phyloP scores from a whole-genome alignment of 108 stramenopile species.

The Nitzschia sp. region DNA sequence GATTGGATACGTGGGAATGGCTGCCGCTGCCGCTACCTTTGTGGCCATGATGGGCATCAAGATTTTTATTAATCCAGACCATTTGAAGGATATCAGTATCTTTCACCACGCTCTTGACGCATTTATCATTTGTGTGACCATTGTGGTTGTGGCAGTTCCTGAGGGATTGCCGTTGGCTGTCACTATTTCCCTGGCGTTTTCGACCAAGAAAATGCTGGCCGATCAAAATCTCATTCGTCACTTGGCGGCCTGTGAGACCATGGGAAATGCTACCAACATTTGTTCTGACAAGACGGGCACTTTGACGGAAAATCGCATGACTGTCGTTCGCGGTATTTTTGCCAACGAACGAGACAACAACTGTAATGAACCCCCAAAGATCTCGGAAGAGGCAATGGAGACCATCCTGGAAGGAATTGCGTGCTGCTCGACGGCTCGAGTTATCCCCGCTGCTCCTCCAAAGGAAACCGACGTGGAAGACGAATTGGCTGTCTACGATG shows the following conservation, averaged over 20 bases:
- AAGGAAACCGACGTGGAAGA: conserved; percentile 21
- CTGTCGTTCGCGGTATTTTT: conserved; percentile 76
- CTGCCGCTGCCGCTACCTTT: conserved; percentile 73
- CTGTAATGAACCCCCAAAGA: conserved; percentile 31
- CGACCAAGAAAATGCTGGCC: conserved; percentile 87
- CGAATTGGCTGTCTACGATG: conserved; percentile 37
- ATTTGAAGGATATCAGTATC: conserved; percentile 47
- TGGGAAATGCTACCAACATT: conserved; percentile 97
- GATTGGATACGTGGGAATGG: conserved; percentile 88
- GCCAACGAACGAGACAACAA: conserved; percentile 48
- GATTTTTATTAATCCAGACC: conserved; percentile 47
- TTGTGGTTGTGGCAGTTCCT: conserved; percentile 97
- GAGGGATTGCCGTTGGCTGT: conserved; percentile 95
- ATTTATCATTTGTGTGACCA: conserved; percentile 94
- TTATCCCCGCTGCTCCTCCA: conserved; percentile 35
- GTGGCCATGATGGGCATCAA: conserved; percentile 84
- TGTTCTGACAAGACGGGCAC: conserved; percentile 95
- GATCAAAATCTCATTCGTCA: conserved; percentile 93
- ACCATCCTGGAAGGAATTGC: conserved; percentile 62
- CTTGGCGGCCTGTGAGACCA: conserved; percentile 95
- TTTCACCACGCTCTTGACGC: conserved; percentile 64
- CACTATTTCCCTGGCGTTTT: conserved; percentile 88
- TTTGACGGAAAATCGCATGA: conserved; percentile 86
- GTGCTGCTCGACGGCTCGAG: conserved; percentile 63
- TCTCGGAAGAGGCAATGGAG: conserved; percentile 41